Conservation (phyloP, 345 rosid genomes). For the Populus alba region DNA sequence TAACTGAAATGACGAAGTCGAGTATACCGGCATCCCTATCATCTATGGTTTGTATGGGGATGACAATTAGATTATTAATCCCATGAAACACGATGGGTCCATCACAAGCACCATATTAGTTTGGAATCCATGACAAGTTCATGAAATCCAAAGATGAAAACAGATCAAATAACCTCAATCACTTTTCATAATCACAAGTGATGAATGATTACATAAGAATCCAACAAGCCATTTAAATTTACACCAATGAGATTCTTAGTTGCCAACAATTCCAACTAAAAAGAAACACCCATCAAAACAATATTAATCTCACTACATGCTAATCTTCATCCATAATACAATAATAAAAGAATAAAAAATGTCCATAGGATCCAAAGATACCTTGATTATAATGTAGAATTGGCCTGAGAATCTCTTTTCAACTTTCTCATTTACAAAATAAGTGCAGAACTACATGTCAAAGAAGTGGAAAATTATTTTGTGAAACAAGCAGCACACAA, state of each 20-base stretch:
- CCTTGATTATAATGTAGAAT: slow-evolving; percentile 75
- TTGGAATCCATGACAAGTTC: not conserved
- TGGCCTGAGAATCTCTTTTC: slow-evolving; percentile 61
- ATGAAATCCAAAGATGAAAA: not conserved
- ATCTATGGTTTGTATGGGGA: no score
- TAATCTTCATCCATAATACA: not conserved
- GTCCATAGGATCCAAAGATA: slow-evolving; percentile 17
- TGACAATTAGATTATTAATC: not conserved
- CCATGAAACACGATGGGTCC: not conserved
- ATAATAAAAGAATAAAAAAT: not conserved
- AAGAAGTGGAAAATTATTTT: slow-evolving; percentile 60
- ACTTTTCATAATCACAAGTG: slow-evolving; percentile 89
- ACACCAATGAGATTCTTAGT: slow-evolving; percentile 98
- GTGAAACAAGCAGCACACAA: slow-evolving; percentile 30
- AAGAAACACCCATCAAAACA: slow-evolving; percentile 11
- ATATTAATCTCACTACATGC: not conserved
- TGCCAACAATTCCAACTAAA: slow-evolving; percentile 86
- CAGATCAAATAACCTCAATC: slow-evolving; percentile 70
- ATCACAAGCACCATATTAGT: not conserved
- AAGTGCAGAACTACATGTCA: slow-evolving; percentile 91
- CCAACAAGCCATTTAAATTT: slow-evolving; percentile 93
- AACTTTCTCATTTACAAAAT: slow-evolving; percentile 74
- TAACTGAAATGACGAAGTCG: no score
- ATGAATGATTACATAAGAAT: slow-evolving; percentile 86
- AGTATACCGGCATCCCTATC: no score